Percentiles rank a stretch among this genome's conserved stretches.
phyloP scores from a whole-genome alignment of 1,284 basidiomycete species.

The Phenoliferia sp. region DNA sequence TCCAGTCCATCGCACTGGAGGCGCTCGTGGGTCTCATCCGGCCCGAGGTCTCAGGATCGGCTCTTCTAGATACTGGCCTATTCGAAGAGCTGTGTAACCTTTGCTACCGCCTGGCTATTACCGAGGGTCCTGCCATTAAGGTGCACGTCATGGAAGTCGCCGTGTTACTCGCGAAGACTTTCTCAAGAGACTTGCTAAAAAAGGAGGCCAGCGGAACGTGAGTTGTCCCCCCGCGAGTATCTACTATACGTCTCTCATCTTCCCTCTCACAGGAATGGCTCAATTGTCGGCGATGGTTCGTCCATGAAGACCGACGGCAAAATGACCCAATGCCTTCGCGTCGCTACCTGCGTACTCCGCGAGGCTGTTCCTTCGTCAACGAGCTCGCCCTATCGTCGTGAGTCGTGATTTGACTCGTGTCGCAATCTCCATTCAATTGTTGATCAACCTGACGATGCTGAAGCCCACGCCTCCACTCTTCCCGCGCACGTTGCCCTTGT shows the following conservation, averaged over 20 bases:
- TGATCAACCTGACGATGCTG: background rate
- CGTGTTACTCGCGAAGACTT: constrained; percentile 4
- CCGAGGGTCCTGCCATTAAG: constrained; percentile 70
- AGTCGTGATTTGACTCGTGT: constrained; percentile 46
- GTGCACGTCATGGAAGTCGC: constrained; percentile 66
- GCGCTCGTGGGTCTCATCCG: constrained; percentile 72
- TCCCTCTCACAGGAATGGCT: background rate
- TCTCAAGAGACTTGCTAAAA: constrained; percentile 1
- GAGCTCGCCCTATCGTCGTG: constrained; percentile 37
- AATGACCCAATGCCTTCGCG: constrained; percentile 68
- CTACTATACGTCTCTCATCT: background rate
- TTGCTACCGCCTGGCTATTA: constrained; percentile 84
- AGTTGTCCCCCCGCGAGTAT: background rate
- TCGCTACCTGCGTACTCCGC: constrained; percentile 73
- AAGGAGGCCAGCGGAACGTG: background rate
- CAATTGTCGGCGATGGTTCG: background rate
- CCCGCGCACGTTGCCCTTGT: constrained; percentile 55
- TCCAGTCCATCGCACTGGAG: constrained; percentile 59
- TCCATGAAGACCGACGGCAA: constrained; percentile 37
- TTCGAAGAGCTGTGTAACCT: constrained; percentile 88
- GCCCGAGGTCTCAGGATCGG: constrained; percentile 72
- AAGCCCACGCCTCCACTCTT: constrained; percentile 8
- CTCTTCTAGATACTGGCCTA: constrained; percentile 69
- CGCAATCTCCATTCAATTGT: no score
- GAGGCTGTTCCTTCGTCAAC: constrained; percentile 56